Evolutionary conservation across 129 eudicot species (phyloP).

Genomic region (Pulicaria dysenterica): DNA sequence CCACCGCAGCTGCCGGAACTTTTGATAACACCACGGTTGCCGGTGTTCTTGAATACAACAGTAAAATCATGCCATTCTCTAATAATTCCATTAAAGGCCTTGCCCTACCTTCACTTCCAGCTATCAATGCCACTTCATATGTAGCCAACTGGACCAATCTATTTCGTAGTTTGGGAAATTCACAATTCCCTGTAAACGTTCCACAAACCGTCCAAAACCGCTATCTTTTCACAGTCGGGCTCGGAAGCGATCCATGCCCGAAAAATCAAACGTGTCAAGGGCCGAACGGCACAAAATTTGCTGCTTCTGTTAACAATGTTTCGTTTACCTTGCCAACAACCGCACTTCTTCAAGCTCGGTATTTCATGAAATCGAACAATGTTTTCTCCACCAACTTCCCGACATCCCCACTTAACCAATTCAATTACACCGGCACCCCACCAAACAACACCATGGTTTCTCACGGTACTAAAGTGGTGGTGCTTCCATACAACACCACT

Average conservation of each 20-base stretch:
- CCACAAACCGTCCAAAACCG: slow-evolving; percentile 38
- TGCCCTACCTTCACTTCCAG: slow-evolving; percentile 32
- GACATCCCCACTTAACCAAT: slow-evolving; percentile 33
- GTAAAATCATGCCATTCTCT: neutral
- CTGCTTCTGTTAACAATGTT: slow-evolving; percentile 51
- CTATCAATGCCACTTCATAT: slow-evolving; percentile 41
- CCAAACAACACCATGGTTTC: slow-evolving; percentile 66
- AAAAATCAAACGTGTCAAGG: slow-evolving; percentile 63
- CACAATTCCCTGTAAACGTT: slow-evolving; percentile 35
- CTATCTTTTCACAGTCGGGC: slow-evolving; percentile 46
- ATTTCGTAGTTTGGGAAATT: slow-evolving; percentile 35
- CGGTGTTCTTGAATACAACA: slow-evolving; percentile 42
- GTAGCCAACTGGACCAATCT: slow-evolving; percentile 38
- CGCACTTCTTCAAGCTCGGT: slow-evolving; percentile 65
- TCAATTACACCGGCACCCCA: slow-evolving; percentile 61
- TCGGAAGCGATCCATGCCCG: slow-evolving; percentile 45
- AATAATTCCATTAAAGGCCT: slow-evolving; percentile 26
- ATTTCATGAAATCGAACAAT: slow-evolving; percentile 38
- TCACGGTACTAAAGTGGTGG: slow-evolving; percentile 57
- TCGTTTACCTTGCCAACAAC: slow-evolving; percentile 47
- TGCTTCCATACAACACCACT: slow-evolving; percentile 54
- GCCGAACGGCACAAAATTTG: slow-evolving; percentile 55
- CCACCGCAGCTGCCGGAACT: slow-evolving; percentile 38
- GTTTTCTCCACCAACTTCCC: slow-evolving; percentile 56
- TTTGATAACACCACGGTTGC: slow-evolving; percentile 46